Conservation (phyloP, 352 stramenopile species). For the Phytophthora citricola region DNA sequence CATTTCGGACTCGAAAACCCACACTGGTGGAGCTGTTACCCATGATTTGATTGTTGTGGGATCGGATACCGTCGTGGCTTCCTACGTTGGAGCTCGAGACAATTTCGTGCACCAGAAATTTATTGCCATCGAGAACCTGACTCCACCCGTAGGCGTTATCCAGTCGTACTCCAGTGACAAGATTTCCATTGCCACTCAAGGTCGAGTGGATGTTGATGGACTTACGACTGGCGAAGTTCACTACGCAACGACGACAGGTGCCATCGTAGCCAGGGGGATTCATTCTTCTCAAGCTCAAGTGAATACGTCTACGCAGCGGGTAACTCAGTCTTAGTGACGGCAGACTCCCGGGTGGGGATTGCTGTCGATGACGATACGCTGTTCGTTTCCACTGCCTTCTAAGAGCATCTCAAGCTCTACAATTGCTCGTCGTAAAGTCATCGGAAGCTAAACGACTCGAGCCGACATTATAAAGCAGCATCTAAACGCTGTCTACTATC, state of each 20-base stretch:
- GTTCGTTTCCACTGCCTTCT: slow-evolving; percentile 63
- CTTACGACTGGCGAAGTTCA: slow-evolving; percentile 46
- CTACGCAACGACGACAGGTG: slow-evolving; percentile 67
- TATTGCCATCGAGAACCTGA: slow-evolving; percentile 54
- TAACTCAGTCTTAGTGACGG: slow-evolving; percentile 51
- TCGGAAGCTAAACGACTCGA: slow-evolving; percentile 32
- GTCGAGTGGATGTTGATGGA: slow-evolving; percentile 19
- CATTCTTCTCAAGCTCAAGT: slow-evolving; percentile 9
- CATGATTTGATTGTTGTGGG: slow-evolving; percentile 52
- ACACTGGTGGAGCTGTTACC: slow-evolving; percentile 29
- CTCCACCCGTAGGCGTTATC: slow-evolving; percentile 54
- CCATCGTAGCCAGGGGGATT: slow-evolving; percentile 32
- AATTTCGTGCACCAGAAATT: slow-evolving; percentile 46
- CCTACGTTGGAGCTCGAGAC: slow-evolving; percentile 52
- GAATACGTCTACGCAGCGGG: slow-evolving; percentile 50
- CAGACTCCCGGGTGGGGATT: slow-evolving; percentile 61
- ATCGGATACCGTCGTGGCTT: slow-evolving; percentile 53
- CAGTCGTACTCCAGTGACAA: slow-evolving; percentile 38
- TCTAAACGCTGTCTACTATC: slow-evolving; percentile 3
- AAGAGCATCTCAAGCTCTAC: slow-evolving; percentile 16
- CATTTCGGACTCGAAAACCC: too few relatives aligned
- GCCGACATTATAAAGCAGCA: slow-evolving; percentile 25
- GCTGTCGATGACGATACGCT: slow-evolving; percentile 58
- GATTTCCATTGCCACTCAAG: slow-evolving; percentile 35
- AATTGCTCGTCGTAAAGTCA: slow-evolving; percentile 19